Evolutionary conservation across 2,329 filamentous ascomycete species (phyloP).

Genomic region (Phyllachora maydis): DNA sequence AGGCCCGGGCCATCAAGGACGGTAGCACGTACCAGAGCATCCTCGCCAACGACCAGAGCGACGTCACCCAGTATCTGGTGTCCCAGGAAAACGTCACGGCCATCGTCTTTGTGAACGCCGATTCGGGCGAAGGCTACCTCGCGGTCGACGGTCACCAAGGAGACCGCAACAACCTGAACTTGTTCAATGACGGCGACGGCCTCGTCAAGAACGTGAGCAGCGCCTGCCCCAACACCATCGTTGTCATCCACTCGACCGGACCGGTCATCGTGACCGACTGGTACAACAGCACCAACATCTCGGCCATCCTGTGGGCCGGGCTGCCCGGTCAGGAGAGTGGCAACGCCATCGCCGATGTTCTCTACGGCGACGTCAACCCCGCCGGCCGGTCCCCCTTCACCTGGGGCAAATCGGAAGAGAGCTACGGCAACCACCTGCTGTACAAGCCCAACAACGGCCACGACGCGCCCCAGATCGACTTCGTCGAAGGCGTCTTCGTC

Average conservation of each 20-base stretch:
- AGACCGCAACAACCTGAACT: slow-evolving; percentile 79
- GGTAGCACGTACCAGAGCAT: slow-evolving; percentile 42
- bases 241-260: slow-evolving; percentile 73
- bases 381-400: slow-evolving; percentile 64
- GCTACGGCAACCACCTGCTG: slow-evolving; percentile 49
- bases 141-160: slow-evolving; percentile 64
- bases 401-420: slow-evolving; percentile 44
- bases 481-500: slow-evolving; percentile 61
- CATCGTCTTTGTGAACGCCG: slow-evolving; percentile 78
- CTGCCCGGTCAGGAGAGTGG: slow-evolving; percentile 71
- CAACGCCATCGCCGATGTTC: slow-evolving; percentile 58
- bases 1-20: slow-evolving; percentile 37
- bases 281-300: slow-evolving; percentile 58
- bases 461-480: slow-evolving; percentile 49
- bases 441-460: slow-evolving; percentile 49
- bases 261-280: slow-evolving; percentile 59
- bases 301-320: slow-evolving; percentile 67
- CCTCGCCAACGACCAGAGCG: slow-evolving; percentile 40
- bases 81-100: slow-evolving; percentile 43
- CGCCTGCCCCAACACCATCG: slow-evolving; percentile 71
- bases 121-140: slow-evolving; percentile 77
- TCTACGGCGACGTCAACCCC: slow-evolving; percentile 65
- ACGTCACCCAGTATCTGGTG: slow-evolving; percentile 38
- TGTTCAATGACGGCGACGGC: slow-evolving; percentile 67
- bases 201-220: slow-evolving; percentile 65